Evolutionary conservation across 352 stramenopile genomes (phyloP).

Genomic region (Globisporangium sylvaticum): DNA sequence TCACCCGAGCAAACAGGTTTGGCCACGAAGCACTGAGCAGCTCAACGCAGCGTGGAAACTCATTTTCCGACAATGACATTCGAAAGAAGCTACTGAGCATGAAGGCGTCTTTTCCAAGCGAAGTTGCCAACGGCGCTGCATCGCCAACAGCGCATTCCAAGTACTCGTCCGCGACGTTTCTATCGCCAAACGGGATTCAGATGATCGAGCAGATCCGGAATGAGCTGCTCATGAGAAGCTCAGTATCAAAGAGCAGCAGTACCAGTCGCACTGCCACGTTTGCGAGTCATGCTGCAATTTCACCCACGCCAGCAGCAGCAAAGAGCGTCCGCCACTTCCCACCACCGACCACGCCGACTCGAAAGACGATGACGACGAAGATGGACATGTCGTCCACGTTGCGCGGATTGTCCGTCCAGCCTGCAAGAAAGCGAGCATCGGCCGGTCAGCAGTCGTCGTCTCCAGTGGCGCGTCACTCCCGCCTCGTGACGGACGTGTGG

Average conservation of each 20-base stretch:
- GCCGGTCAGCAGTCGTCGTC: slow-evolving; percentile 9
- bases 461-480: slow-evolving; percentile 10
- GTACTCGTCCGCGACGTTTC: neutral
- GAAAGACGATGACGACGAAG: neutral
- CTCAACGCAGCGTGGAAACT: neutral
- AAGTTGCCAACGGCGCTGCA: neutral
- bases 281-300: slow-evolving; percentile 4
- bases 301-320: neutral
- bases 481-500: slow-evolving; percentile 28
- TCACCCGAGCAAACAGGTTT: neutral
- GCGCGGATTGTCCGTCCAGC: slow-evolving; percentile 29
- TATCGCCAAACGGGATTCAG: slow-evolving; percentile 38
- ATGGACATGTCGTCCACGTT: slow-evolving; percentile 20
- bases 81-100: slow-evolving; percentile 35
- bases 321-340: slow-evolving; percentile 9
- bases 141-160: neutral
- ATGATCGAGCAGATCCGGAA: slow-evolving; percentile 42
- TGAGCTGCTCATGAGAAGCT: slow-evolving; percentile 30
- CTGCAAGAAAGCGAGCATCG: slow-evolving; percentile 12
- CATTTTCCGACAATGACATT: slow-evolving; percentile 14
- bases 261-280: slow-evolving; percentile 14
- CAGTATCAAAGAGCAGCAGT: slow-evolving; percentile 15
- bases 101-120: slow-evolving; percentile 14
- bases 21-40: slow-evolving; percentile 2
- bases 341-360: neutral